Percentiles rank a stretch among this genome's conserved stretches.
Evolutionary conservation across 371 early-diverging fungal species (phyloP).

Genomic region (Circinella umbellata): DNA sequence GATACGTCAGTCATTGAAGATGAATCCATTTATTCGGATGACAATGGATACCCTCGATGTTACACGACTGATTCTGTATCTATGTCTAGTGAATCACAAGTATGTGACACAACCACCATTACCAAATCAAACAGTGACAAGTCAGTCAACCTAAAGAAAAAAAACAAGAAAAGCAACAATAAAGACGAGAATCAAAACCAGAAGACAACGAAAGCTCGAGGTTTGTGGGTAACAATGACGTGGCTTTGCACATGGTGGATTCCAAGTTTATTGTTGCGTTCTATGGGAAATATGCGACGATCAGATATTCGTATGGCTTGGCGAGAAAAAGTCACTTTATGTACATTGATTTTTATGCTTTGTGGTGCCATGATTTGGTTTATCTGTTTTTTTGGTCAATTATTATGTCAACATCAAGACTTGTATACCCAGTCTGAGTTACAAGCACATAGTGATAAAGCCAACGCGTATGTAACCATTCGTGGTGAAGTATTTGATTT

Average conservation of each 20-base stretch:
- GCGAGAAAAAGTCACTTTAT: conserved; percentile 92
- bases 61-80: conserved; percentile 32
- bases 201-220: conserved; percentile 49
- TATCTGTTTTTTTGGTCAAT: conserved; percentile 80
- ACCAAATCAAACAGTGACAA: conserved; percentile 14
- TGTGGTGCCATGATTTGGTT: conserved; percentile 82
- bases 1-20: conserved; percentile 3
- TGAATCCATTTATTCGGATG: conserved; percentile 51
- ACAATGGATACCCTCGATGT: conserved; percentile 21
- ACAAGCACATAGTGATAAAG: conserved; percentile 42
- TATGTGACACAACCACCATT: conserved; percentile 20
- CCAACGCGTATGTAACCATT: conserved; percentile 63
- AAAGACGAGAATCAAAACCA: conserved; percentile 11
- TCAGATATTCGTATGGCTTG: conserved; percentile 87
- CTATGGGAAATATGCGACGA: conserved; percentile 67
- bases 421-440: conserved; percentile 64
- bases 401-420: conserved; percentile 87
- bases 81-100: conserved; percentile 27
- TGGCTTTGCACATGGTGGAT: conserved; percentile 87
- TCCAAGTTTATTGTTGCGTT: conserved; percentile 57
- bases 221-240: conserved; percentile 76
- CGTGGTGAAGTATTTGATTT: conserved; percentile 80
- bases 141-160: conserved; percentile 7
- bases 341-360: conserved; percentile 76
- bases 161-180: conserved; percentile 19